Percentiles rank a stretch among this genome's conserved stretches.
phyloP scores from a whole-genome alignment of 257 asterid species.

The Striga asiatica region DNA sequence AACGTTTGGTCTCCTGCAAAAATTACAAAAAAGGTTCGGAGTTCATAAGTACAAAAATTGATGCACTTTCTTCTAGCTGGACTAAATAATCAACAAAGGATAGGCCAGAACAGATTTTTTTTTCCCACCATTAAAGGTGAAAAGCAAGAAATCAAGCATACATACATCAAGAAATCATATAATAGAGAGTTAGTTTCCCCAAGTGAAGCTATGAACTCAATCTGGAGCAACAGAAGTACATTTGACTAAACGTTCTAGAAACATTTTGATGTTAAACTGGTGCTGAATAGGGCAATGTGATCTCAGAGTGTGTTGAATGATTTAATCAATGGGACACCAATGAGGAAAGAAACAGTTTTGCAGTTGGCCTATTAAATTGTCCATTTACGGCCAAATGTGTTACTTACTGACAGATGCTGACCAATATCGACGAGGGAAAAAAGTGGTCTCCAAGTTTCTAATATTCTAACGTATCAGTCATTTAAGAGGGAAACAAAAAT shows the following conservation, averaged over 20 bases:
- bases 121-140: neutral
- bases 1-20: slow-evolving; percentile 48
- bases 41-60: neutral
- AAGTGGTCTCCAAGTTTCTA: neutral
- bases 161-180: neutral
- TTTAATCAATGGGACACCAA: neutral
- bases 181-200: neutral
- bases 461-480: no score
- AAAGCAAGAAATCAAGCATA: neutral
- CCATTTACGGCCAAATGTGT: neutral
- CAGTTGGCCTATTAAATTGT: neutral
- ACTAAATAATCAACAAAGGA: neutral
- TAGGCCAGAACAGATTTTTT: neutral
- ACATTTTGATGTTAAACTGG: neutral
- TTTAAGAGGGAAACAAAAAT: no score
- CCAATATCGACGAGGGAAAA: neutral
- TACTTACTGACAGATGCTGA: neutral
- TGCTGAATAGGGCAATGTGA: neutral
- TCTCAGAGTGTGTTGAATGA: neutral
- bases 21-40: neutral
- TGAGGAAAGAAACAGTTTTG: neutral
- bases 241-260: neutral
- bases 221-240: no score
- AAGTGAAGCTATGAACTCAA: no score
- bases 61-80: neutral